Conservation (phyloP, 495 filamentous ascomycete species). For the Penicillium coprophilum region DNA sequence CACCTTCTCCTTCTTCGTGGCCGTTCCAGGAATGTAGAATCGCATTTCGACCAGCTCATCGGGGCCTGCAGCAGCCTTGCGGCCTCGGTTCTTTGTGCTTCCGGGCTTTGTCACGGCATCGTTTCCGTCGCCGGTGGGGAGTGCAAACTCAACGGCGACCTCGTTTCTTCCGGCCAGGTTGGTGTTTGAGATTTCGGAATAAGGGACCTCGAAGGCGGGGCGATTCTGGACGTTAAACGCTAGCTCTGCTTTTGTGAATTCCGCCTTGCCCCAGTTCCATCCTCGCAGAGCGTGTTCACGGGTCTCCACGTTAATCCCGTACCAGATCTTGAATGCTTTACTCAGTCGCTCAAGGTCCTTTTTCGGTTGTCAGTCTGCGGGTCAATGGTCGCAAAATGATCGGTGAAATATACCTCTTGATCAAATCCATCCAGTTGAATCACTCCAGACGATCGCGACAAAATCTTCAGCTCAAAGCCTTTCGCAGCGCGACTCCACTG, state of each 20-base stretch:
- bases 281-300: conserved; percentile 93
- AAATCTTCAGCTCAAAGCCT: conserved; percentile 89
- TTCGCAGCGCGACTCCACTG: conserved; percentile 95
- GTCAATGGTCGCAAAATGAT: background rate
- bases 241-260: conserved; percentile 93
- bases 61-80: conserved; percentile 80
- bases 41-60: conserved; percentile 98
- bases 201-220: conserved; percentile 96
- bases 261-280: conserved; percentile 99
- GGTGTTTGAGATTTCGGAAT: conserved; percentile 95
- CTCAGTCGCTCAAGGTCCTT: conserved; percentile 86
- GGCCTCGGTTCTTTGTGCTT: conserved; percentile 74
- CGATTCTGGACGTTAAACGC: conserved; percentile 96
- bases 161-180: conserved; percentile 98
- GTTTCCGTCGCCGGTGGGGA: conserved; percentile 62
- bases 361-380: background rate
- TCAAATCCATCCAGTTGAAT: conserved; percentile 95
- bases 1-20: conserved; percentile 76
- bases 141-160: conserved; percentile 89
- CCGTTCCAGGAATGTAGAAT: conserved; percentile 95
- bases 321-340: conserved; percentile 95
- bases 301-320: conserved; percentile 85
- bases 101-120: conserved; percentile 69
- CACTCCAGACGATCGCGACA: conserved; percentile 77
- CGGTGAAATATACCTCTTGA: conserved; percentile 64